Evolutionary conservation across 148 eudicot species (phyloP).

Genomic region (Pharnaceum exiguum): DNA sequence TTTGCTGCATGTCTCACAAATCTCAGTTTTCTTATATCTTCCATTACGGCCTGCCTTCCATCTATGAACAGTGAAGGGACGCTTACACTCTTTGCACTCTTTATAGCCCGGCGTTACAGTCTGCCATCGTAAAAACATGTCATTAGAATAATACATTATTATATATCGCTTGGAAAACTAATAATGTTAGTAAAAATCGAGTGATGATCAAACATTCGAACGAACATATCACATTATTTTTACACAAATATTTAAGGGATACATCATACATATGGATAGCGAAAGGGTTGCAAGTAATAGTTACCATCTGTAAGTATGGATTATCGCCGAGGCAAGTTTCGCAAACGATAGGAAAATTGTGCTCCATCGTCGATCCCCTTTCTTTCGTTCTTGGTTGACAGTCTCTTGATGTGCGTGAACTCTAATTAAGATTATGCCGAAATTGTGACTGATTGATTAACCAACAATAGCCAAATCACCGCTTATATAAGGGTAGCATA

Average conservation of each 20-base stretch:
- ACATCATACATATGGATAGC: background rate
- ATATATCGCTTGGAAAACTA: background rate
- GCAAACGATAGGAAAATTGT: constrained; percentile 85
- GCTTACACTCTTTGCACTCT: constrained; percentile 91
- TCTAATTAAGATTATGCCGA: too few relatives aligned
- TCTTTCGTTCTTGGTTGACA: too few relatives aligned
- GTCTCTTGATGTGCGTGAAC: too few relatives aligned
- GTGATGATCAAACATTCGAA: too few relatives aligned
- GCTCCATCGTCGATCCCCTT: too few relatives aligned
- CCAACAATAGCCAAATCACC: too few relatives aligned
- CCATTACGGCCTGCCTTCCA: constrained; percentile 99
- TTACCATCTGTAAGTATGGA: constrained; percentile 91
- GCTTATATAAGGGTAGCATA: too few relatives aligned
- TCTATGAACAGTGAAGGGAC: constrained; percentile 94
- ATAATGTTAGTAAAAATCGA: too few relatives aligned
- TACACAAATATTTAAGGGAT: background rate
- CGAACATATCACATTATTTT: too few relatives aligned
- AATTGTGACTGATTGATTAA: too few relatives aligned
- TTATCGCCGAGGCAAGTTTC: constrained; percentile 93
- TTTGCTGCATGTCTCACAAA: constrained; percentile 93
- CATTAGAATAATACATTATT: background rate
- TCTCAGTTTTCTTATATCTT: constrained; percentile 83
- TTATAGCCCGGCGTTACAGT: constrained; percentile 78
- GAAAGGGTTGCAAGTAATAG: background rate
- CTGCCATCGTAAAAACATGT: constrained; percentile 44